These are phyloP conservation scores for Albatrellus ellisii DNA, from an alignment of 768 basidiomycete genomes.

Conservation along the genomic window DNA sequence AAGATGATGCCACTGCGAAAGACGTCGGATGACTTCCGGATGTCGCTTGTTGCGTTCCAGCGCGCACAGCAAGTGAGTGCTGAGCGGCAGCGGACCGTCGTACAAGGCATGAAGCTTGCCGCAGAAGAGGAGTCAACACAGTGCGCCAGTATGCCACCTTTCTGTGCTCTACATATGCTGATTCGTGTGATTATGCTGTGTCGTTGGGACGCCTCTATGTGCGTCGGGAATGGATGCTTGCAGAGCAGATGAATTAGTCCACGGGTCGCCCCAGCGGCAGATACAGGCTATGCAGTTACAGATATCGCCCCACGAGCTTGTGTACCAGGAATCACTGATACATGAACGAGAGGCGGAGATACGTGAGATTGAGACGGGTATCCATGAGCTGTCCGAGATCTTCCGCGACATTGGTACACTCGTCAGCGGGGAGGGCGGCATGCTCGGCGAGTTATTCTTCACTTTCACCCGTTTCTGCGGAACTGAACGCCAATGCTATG, in stretches of 20 bases:
- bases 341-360: conserved; percentile 92
- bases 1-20: conserved; percentile 81
- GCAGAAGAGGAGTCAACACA: conserved; percentile 56
- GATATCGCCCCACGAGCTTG: conserved; percentile 80
- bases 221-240: too few relatives aligned
- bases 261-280: conserved; percentile 47
- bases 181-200: too few relatives aligned
- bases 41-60: conserved; percentile 86
- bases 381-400: conserved; percentile 92
- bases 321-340: conserved; percentile 91
- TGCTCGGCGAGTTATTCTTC: conserved; percentile 58
- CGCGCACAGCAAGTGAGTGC: conserved; percentile 82
- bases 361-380: conserved; percentile 91
- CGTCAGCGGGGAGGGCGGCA: conserved; percentile 85
- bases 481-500: neutral
- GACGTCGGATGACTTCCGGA: conserved; percentile 84
- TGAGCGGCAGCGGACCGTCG: conserved; percentile 79
- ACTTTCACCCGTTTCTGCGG: neutral
- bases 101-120: conserved; percentile 73
- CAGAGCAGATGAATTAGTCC: conserved; percentile 9
- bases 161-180: neutral
- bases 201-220: too few relatives aligned
- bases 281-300: conserved; percentile 57
- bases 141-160: conserved; percentile 7
- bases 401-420: conserved; percentile 93